Evolutionary conservation across 2,329 filamentous ascomycete species (phyloP).

Genomic region (Diaporthe sp.): DNA sequence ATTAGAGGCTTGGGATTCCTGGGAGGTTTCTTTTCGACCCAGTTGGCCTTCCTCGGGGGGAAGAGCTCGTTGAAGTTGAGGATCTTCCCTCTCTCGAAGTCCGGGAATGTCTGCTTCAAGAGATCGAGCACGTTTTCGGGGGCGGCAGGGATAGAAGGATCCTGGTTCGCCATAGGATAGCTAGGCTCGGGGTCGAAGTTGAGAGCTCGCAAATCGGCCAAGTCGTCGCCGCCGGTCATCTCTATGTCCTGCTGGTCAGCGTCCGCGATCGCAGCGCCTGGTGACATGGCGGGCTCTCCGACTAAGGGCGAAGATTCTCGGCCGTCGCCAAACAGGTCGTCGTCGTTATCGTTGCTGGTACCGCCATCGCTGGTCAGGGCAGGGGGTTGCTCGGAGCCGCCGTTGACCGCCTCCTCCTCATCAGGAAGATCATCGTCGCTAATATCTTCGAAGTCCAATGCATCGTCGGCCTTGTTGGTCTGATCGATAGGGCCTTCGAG

Average conservation of each 20-base stretch:
- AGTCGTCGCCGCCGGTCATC: constrained; percentile 50
- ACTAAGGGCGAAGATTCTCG: constrained; percentile 62
- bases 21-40: constrained; percentile 80
- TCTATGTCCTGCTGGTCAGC: constrained; percentile 46
- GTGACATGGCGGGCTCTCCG: constrained; percentile 57
- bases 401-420: constrained; percentile 66
- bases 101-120: constrained; percentile 83
- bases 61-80: constrained; percentile 87
- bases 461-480: constrained; percentile 89
- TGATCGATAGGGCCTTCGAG: constrained; percentile 66
- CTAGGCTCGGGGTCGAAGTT: constrained; percentile 59
- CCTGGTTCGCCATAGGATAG: constrained; percentile 65
- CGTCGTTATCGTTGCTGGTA: constrained; percentile 67
- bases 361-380: constrained; percentile 71
- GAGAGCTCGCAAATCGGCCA: constrained; percentile 53
- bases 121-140: constrained; percentile 81
- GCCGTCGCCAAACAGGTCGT: constrained; percentile 78
- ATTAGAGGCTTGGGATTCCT: constrained; percentile 86
- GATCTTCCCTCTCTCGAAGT: constrained; percentile 80
- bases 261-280: constrained; percentile 55
- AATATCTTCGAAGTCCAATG: constrained; percentile 89
- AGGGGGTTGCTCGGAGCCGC: constrained; percentile 61
- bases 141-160: constrained; percentile 74
- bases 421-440: constrained; percentile 91
- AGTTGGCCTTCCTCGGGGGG: constrained; percentile 82